Conservation (phyloP, 2,329 filamentous ascomycete genomes). For the Ophiostoma triangulosporum region DNA sequence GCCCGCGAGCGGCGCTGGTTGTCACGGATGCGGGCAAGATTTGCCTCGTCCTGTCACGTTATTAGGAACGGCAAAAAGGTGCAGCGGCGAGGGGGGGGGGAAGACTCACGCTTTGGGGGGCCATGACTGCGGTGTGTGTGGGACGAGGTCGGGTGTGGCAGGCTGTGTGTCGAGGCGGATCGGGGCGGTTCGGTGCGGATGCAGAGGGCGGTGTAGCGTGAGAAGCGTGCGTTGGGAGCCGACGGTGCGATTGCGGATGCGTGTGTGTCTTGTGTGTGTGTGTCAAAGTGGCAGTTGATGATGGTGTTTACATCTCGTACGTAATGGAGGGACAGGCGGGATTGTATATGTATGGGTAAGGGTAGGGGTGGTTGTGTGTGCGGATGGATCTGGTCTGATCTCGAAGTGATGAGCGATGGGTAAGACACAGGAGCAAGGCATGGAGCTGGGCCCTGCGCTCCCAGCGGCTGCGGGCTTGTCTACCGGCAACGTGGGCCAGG, state of each 20-base stretch:
- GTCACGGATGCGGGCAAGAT: slow-evolving; percentile 50
- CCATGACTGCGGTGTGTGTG: background rate
- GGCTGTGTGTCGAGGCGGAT: background rate
- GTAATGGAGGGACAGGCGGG: background rate
- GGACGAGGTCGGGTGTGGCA: background rate
- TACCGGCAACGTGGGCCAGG: too few relatives aligned
- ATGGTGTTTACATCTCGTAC: background rate
- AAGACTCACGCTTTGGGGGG: slow-evolving; percentile 7
- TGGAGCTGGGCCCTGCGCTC: background rate
- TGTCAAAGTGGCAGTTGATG: background rate
- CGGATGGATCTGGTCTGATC: background rate
- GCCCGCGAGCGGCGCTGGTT: slow-evolving; percentile 68
- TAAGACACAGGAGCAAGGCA: background rate
- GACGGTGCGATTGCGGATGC: too few relatives aligned
- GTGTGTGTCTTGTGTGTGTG: too few relatives aligned
- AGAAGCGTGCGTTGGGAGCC: too few relatives aligned
- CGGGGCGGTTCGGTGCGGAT: too few relatives aligned
- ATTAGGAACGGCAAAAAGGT: background rate
- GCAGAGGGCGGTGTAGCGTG: background rate
- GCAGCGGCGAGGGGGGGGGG: background rate
- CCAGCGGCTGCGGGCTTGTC: too few relatives aligned
- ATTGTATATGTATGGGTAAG: background rate
- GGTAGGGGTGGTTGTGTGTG: background rate
- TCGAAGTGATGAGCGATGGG: background rate
- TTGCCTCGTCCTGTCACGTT: slow-evolving; percentile 12